Evolutionary conservation across 2,329 filamentous ascomycete genomes (phyloP).

Genomic region (Ceratocystis albifundus): DNA sequence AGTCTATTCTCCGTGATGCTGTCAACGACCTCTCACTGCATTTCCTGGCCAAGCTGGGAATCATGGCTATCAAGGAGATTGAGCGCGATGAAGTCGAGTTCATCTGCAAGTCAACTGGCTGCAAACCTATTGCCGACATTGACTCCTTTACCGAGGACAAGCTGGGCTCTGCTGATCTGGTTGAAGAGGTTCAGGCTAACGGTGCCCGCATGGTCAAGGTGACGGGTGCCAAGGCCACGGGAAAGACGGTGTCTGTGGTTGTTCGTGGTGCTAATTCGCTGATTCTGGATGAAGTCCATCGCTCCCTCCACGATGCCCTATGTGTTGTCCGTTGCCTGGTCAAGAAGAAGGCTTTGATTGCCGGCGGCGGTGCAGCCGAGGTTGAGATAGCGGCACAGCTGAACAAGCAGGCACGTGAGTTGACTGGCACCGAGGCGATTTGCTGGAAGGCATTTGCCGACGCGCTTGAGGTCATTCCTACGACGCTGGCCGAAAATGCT

Average conservation of each 20-base stretch:
- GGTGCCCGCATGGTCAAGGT: conserved; percentile 92
- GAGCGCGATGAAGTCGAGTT: conserved; percentile 98
- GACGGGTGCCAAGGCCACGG: conserved; percentile 71
- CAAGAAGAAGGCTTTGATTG: conserved; percentile 99
- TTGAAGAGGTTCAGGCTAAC: conserved; percentile 80
- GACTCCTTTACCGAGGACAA: conserved; percentile 99
- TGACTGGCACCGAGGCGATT: conserved; percentile 87
- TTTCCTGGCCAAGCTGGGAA: conserved; percentile 94
- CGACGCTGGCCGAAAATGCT: conserved; percentile 92
- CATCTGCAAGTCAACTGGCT: conserved; percentile 97
- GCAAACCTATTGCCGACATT: conserved; percentile 96
- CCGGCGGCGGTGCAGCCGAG: conserved; percentile 89
- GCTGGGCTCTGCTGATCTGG: conserved; percentile 80
- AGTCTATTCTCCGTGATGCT: conserved; percentile 92
- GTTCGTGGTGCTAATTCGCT: conserved; percentile 87
- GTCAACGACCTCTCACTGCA: conserved; percentile 96
- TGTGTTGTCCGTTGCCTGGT: conserved; percentile 95
- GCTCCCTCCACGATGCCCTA: conserved; percentile 90
- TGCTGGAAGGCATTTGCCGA: conserved; percentile 99
- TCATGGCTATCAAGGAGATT: conserved; percentile 92
- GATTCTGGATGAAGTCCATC: conserved; percentile 94
- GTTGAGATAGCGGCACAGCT: conserved; percentile 89
- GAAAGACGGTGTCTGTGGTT: conserved; percentile 87
- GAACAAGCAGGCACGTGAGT: conserved; percentile 65
- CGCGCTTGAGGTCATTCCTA: conserved; percentile 92